Evolutionary conservation across 2,329 filamentous ascomycete species (phyloP).

Genomic region (Westerdykella aurantiaca): DNA sequence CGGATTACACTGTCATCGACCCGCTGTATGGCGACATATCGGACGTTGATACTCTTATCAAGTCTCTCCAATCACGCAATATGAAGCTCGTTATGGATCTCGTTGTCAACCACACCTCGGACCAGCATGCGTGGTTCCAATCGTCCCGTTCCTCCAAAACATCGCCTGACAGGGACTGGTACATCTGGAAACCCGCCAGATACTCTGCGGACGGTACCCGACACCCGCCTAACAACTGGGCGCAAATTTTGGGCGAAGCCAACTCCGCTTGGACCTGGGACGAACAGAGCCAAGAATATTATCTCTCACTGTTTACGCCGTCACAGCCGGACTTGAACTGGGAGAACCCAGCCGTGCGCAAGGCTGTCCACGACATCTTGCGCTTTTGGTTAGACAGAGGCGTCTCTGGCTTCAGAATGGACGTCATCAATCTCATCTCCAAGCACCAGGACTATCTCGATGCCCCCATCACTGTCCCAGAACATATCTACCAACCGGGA

Average conservation of each 20-base stretch:
- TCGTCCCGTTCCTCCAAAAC: slow-evolving; percentile 47
- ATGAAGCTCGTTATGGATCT: slow-evolving; percentile 40
- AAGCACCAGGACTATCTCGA: slow-evolving; percentile 30
- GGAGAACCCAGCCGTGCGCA: slow-evolving; percentile 62
- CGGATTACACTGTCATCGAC: slow-evolving; percentile 38
- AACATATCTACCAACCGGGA: slow-evolving; percentile 37
- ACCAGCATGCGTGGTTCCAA: slow-evolving; percentile 51
- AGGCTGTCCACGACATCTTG: slow-evolving; percentile 66
- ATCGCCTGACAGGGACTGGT: slow-evolving; percentile 50
- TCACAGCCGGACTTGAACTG: slow-evolving; percentile 81
- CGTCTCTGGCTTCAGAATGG: slow-evolving; percentile 45
- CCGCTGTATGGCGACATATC: slow-evolving; percentile 36
- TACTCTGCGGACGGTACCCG: slow-evolving; percentile 53
- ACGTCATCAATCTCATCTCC: slow-evolving; percentile 36
- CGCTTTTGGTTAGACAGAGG: slow-evolving; percentile 74
- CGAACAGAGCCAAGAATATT: slow-evolving; percentile 65
- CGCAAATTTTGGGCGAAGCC: slow-evolving; percentile 50
- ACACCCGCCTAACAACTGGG: slow-evolving; percentile 72
- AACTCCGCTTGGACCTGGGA: slow-evolving; percentile 66
- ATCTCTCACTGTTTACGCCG: slow-evolving; percentile 67
- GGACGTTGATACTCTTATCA: slow-evolving; percentile 37
- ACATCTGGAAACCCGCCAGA: slow-evolving; percentile 48
- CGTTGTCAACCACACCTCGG: slow-evolving; percentile 39
- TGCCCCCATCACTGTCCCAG: slow-evolving; percentile 23
- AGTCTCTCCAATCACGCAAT: slow-evolving; percentile 30